These are phyloP conservation scores for Aspergillus hortae DNA, from an alignment of 2,329 filamentous ascomycete genomes.

Conservation along the genomic window DNA sequence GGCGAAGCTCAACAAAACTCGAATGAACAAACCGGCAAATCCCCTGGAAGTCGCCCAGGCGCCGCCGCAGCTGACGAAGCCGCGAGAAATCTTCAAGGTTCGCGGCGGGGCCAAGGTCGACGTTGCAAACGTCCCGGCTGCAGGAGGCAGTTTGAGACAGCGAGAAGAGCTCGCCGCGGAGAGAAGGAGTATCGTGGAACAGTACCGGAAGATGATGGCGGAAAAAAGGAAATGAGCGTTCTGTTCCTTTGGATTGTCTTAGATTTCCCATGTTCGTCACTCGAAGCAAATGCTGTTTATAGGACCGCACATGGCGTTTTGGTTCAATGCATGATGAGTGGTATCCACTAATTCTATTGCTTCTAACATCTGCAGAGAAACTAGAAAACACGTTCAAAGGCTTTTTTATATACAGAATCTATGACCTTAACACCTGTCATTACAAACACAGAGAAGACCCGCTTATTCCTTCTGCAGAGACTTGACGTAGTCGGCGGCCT, in stretches of 20 bases:
- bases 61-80: conserved; percentile 67
- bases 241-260: background rate
- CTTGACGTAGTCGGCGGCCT: conserved; percentile 67
- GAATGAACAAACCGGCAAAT: conserved; percentile 31
- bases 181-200: conserved; percentile 67
- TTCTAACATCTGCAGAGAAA: background rate
- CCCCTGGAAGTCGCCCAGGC: conserved; percentile 61
- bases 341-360: background rate
- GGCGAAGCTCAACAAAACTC: conserved; percentile 63
- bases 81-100: conserved; percentile 62
- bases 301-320: background rate
- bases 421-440: conserved; percentile 14
- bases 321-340: background rate
- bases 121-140: conserved; percentile 65
- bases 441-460: conserved; percentile 3
- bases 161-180: conserved; percentile 70
- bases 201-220: conserved; percentile 69
- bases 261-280: background rate
- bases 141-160: conserved; percentile 66
- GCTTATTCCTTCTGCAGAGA: conserved; percentile 31
- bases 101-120: conserved; percentile 62
- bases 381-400: background rate
- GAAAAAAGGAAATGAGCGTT: conserved; percentile 38
- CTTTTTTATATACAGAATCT: conserved; percentile 16
- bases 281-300: background rate